These are phyloP conservation scores for Malus asiatica DNA, from an alignment of 306 rosid species.

Conservation along the genomic window DNA sequence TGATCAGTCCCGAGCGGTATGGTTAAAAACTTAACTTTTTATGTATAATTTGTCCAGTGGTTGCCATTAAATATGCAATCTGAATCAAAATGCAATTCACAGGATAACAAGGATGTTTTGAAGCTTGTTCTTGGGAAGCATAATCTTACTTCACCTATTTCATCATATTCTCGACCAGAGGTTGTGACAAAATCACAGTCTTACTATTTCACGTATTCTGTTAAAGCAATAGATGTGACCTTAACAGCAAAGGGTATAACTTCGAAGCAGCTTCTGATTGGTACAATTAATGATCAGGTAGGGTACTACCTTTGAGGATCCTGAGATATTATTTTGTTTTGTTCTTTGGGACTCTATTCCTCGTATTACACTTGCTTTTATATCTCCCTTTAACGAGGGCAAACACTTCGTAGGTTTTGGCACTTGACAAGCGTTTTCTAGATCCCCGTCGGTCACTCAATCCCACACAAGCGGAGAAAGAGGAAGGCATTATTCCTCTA, in stretches of 20 bases:
- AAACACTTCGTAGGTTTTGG: slow-evolving; percentile 59
- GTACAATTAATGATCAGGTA: slow-evolving; percentile 93
- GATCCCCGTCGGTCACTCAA: slow-evolving; percentile 87
- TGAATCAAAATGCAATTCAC: slow-evolving; percentile 24
- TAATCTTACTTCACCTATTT: slow-evolving; percentile 83
- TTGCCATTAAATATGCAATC: background rate
- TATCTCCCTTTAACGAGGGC: background rate
- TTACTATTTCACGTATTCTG: slow-evolving; percentile 84
- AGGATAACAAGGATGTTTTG: slow-evolving; percentile 93
- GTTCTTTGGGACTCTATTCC: background rate
- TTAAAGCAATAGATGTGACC: slow-evolving; percentile 82
- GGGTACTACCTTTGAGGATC: slow-evolving; percentile 13
- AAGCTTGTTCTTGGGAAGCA: slow-evolving; percentile 93
- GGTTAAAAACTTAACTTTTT: slow-evolving; percentile 25
- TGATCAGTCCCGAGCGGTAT: slow-evolving; percentile 95
- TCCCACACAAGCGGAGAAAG: slow-evolving; percentile 81
- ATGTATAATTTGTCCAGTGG: slow-evolving; percentile 1
- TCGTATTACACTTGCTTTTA: slow-evolving; percentile 1
- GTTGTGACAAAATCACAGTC: slow-evolving; percentile 70
- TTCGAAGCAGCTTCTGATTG: slow-evolving; percentile 91
- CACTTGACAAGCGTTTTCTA: slow-evolving; percentile 82
- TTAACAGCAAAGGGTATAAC: slow-evolving; percentile 93
- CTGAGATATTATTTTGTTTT: background rate
- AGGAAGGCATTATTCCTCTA: slow-evolving; percentile 96
- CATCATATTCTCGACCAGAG: slow-evolving; percentile 88